Evolutionary conservation across 2,329 filamentous ascomycete species (phyloP), one percentile per base, ranked within the genome.

Genomic region (Pseudogymnoascus sp.): DNA sequence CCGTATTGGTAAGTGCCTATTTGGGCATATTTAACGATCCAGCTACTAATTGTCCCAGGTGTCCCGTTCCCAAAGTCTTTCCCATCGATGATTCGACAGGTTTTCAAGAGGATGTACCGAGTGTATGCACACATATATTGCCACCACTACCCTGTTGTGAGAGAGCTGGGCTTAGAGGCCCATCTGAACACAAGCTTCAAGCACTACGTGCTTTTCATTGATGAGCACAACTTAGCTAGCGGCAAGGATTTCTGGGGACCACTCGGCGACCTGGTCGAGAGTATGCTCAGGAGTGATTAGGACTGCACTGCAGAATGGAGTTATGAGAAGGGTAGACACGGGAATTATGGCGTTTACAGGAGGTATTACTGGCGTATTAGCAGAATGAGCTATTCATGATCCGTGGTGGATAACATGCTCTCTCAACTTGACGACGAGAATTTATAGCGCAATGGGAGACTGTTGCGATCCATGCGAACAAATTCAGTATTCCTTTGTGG

Each of bases 71-170:
- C 95, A 63, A 95, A 96, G 75, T 88, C 89, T 19, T 99, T 99
- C 78, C 88, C 91, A 7, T 82, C 87, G 63, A 87, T 96, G 64
- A 87, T 97, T 67, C 89, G 91, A 69, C 93, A 97, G 78, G 92
- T 99, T 75, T 97, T 97, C 86, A 99, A 99, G 83, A 89, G 95
- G 74, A 88, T 99, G 79, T 99, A 97, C 79, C 89, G 95, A 69
- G 93, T 99, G 67, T 99, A 99, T 76, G 95, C 95, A 47, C 95
- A 99, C 79, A 96, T 99, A 71, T 99, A 99, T 85, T 99, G 96
- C 81, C 95, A 99, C 78, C 95, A 99, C 80, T 99, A 99, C 78
- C 93, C 93, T 36, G 93, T 99, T 69, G 89, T 99, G 69, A 89
- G 96, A 65, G 92, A 97, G 75, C 84, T 99, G 40, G 95, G 95